Evolutionary conservation across 2,329 filamentous ascomycete genomes (phyloP), one percentile per base, ranked within the genome.

Genomic region (Plectosphaerella sp.): DNA sequence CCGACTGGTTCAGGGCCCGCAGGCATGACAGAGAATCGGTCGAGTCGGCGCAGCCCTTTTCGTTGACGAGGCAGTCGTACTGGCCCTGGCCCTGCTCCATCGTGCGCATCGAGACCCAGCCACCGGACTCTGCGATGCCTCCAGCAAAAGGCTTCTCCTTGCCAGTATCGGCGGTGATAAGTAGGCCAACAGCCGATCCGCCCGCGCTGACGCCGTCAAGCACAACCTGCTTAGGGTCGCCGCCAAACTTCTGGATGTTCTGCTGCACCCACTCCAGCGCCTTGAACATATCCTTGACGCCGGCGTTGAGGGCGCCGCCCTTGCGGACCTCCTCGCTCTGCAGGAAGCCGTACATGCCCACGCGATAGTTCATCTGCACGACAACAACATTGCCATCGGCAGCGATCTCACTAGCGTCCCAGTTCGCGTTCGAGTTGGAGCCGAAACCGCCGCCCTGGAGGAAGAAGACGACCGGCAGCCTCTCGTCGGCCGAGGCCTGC

Each of bases 321-420:
- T 49, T 45, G 12, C 52, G 52, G 37, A 54, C 54, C 48, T 54
- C 52, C 45, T 56, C 45, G 11, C 54, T 45, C 24, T 56, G 80
- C 6, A 92, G 73, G 62, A 91, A 93, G 0, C 89, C 88, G 59
- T 84, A 91, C 0, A 81, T 78, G 0, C 88, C 88, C 14, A 92
- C 86, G 5, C 89, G 83, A 64, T 92, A 92, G 67, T 91, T 91
- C 68, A 89, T 79, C 5, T 77, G 85, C 2, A 92, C 86, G 1
- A 90, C 81, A 0, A 92, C 70, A 20, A 91, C 84, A 52, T 79
- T 70, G 37, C 76, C 73, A 16, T 80, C 79, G 0, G 83, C 84
- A 28, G 74, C 64, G n/a, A 91, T 67, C 1, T 78, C 81, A 1
- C 75, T 77, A 1, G 80, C 85, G 57, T 89, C 80, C 58, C 80